Evolutionary conservation across 129 eudicot species (phyloP).

Genomic region (Silybum marianum): DNA sequence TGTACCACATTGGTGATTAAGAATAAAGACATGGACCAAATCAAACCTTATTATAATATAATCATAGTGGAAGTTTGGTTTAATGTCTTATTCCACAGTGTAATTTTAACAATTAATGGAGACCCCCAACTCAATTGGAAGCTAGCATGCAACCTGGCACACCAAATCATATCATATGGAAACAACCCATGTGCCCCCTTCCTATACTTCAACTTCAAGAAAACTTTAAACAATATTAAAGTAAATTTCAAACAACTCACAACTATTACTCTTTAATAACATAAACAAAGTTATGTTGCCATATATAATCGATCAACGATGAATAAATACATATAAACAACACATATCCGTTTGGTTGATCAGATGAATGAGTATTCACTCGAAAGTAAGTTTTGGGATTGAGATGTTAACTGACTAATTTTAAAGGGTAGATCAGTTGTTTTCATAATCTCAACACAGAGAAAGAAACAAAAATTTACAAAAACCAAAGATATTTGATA

Average conservation of each 20-base stretch:
- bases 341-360: no score
- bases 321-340: no score
- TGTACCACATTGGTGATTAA: neutral
- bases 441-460: no score
- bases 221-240: conserved; percentile 14
- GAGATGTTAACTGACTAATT: no score
- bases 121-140: neutral
- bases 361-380: neutral
- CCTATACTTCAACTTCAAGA: conserved; percentile 17
- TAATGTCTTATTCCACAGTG: neutral
- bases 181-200: conserved; percentile 28
- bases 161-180: conserved; percentile 22
- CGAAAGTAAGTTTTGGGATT: neutral
- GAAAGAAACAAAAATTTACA: neutral
- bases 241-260: neutral
- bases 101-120: conserved; percentile 4
- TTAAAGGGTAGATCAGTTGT: neutral
- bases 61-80: conserved; percentile 16
- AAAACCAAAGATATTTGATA: neutral
- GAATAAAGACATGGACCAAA: conserved; percentile 22
- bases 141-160: conserved; percentile 19
- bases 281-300: neutral
- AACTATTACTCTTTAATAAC: neutral
- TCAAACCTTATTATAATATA: neutral
- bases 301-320: neutral